A percentile compares a stretch with the other conserved stretches of the same genome.
Conservation (phyloP, 2,329 filamentous ascomycete genomes). For the Trichoderma polysporum region DNA sequence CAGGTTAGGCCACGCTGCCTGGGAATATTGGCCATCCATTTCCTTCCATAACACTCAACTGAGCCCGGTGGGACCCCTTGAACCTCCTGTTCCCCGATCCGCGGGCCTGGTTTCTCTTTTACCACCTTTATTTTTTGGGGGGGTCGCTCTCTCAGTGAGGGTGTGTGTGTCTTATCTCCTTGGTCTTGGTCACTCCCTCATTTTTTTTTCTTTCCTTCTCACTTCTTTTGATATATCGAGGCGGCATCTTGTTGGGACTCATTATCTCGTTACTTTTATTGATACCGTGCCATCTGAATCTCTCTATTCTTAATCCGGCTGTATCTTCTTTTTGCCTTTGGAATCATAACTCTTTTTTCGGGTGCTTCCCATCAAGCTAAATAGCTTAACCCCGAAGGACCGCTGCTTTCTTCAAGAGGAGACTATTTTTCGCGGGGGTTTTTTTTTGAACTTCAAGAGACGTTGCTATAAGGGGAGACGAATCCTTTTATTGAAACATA, state of each 20-base stretch:
- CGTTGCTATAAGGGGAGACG: neutral
- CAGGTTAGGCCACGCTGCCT: neutral
- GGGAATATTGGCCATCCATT: neutral
- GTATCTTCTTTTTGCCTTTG: neutral
- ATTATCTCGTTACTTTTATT: neutral
- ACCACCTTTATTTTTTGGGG: neutral
- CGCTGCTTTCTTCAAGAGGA: neutral
- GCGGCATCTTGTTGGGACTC: neutral
- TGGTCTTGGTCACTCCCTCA: neutral
- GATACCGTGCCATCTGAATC: neutral
- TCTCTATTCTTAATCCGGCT: neutral
- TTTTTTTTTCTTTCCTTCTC: neutral
- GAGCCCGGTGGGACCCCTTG: conserved; percentile 3
- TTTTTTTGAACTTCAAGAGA: neutral
- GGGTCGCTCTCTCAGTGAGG: neutral
- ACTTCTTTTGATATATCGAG: neutral
- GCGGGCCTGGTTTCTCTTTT: conserved; percentile 7
- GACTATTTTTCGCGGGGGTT: neutral
- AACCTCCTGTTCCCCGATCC: conserved; percentile 13
- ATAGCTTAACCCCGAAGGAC: neutral
- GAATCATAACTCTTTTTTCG: neutral
- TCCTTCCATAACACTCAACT: neutral
- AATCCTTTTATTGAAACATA: neutral
- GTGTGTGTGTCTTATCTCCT: neutral
- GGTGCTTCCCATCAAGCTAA: neutral